These are phyloP conservation scores for Calonectria naviculata DNA, from an alignment of 2,329 filamentous ascomycete species.

Conservation along the genomic window DNA sequence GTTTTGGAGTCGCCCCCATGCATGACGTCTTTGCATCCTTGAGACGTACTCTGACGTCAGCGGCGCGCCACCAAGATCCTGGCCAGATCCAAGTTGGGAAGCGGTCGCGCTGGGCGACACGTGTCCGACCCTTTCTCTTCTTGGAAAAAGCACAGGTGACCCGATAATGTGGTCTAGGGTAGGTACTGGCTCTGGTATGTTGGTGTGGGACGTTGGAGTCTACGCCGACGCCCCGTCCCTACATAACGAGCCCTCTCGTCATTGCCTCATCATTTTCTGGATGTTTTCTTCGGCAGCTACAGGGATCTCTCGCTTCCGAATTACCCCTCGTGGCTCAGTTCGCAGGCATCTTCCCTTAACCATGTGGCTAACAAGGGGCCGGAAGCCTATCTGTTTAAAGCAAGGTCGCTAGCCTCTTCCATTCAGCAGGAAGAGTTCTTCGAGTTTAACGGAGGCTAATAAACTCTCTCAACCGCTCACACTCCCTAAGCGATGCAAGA, in stretches of 20 bases:
- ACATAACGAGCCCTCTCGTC: not conserved
- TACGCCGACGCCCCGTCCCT: not conserved
- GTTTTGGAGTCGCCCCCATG: constrained; percentile 31
- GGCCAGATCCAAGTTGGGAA: constrained; percentile 43
- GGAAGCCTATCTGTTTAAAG: constrained; percentile 7
- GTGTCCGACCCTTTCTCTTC: constrained; percentile 30
- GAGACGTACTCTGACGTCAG: constrained; percentile 40
- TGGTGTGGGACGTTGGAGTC: not conserved
- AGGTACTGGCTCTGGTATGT: not conserved
- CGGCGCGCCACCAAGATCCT: constrained; percentile 42
- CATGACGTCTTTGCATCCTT: constrained; percentile 40
- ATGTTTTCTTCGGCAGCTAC: constrained; percentile 1
- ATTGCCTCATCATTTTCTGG: constrained; percentile 1
- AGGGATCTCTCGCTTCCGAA: constrained; percentile 11
- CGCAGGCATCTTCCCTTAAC: constrained; percentile 15
- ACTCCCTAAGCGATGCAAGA: not conserved
- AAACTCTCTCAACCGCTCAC: not conserved
- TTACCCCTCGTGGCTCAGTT: constrained; percentile 8
- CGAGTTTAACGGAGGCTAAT: constrained; percentile 5
- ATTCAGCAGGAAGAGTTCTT: not conserved
- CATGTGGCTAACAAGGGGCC: constrained; percentile 19
- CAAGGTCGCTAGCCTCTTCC: not conserved
- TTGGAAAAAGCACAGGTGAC: constrained; percentile 17
- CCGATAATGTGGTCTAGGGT: constrained; percentile 20
- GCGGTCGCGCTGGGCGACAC: constrained; percentile 37